A percentile compares a stretch with the other conserved stretches of the same genome.
Evolutionary conservation across 2,329 filamentous ascomycete genomes (phyloP).

Genomic region (Botrytis deweyae): DNA sequence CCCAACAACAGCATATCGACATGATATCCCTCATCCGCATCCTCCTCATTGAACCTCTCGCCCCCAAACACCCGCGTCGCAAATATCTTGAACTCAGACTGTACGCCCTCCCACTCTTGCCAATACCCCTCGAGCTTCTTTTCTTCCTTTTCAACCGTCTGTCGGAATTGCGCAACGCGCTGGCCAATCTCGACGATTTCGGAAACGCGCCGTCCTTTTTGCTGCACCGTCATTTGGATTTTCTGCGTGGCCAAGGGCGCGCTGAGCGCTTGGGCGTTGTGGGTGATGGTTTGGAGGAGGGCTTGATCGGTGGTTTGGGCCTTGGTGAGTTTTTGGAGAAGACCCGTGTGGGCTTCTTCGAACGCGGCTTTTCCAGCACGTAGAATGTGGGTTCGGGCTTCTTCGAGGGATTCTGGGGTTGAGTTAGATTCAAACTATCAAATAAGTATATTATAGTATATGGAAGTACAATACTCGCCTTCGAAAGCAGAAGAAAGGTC

Average conservation of each 20-base stretch:
- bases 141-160: conserved; percentile 29
- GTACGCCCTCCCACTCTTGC: conserved; percentile 35
- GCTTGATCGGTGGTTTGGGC: conserved; percentile 20
- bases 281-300: conserved; percentile 26
- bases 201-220: conserved; percentile 25
- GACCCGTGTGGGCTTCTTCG: conserved; percentile 23
- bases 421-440: background rate
- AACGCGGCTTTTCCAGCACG: conserved; percentile 24
- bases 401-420: conserved; percentile 29
- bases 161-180: conserved; percentile 29
- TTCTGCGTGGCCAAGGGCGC: conserved; percentile 30
- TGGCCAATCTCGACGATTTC: conserved; percentile 31
- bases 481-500: conserved; percentile 1
- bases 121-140: conserved; percentile 32
- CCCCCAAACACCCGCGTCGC: conserved; percentile 26
- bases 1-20: conserved; percentile 31
- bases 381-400: conserved; percentile 26
- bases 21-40: conserved; percentile 24
- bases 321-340: conserved; percentile 22
- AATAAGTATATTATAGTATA: too few species aligned
- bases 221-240: conserved; percentile 27
- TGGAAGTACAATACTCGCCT: background rate
- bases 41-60: conserved; percentile 26
- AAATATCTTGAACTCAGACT: conserved; percentile 34
- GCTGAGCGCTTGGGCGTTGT: conserved; percentile 18